A percentile compares a stretch with the other conserved stretches of the same genome.
These are phyloP conservation scores for Lactuca saligna DNA, from an alignment of 129 eudicot species.

Conservation along the genomic window DNA sequence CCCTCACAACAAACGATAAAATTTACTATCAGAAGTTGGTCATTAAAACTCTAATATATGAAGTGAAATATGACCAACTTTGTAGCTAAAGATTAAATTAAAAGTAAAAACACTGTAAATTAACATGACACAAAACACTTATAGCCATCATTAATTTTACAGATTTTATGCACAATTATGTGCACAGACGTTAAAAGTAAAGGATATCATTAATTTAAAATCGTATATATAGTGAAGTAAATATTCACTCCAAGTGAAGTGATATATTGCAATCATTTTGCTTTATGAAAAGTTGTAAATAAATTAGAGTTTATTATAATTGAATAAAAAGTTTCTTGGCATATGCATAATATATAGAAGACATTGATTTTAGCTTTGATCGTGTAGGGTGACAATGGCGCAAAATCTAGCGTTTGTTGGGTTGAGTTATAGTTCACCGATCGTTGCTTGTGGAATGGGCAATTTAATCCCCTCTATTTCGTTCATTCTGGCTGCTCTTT, in stretches of 20 bases:
- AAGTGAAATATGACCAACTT: neutral
- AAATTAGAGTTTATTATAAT: neutral
- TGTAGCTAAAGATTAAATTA: neutral
- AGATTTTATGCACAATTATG: neutral
- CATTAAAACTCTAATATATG: neutral
- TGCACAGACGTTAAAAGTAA: neutral
- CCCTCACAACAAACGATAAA: neutral
- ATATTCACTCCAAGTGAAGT: too few relatives aligned
- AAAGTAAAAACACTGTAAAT: neutral
- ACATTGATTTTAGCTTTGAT: neutral
- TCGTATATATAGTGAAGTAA: too few relatives aligned
- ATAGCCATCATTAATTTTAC: neutral
- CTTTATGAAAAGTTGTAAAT: neutral
- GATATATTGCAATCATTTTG: neutral
- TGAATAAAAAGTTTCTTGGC: neutral
- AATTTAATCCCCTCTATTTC: conserved; percentile 60
- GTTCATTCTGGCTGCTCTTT: conserved; percentile 51
- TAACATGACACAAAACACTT: neutral
- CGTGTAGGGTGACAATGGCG: conserved; percentile 55
- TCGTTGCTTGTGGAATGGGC: conserved; percentile 70
- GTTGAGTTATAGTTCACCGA: conserved; percentile 73
- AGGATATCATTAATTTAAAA: neutral
- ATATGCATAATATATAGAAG: neutral
- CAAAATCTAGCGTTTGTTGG: conserved; percentile 73
- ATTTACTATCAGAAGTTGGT: neutral